Evolutionary conservation across 2,329 filamentous ascomycete genomes (phyloP).

Genomic region (Calonectria crousiana): DNA sequence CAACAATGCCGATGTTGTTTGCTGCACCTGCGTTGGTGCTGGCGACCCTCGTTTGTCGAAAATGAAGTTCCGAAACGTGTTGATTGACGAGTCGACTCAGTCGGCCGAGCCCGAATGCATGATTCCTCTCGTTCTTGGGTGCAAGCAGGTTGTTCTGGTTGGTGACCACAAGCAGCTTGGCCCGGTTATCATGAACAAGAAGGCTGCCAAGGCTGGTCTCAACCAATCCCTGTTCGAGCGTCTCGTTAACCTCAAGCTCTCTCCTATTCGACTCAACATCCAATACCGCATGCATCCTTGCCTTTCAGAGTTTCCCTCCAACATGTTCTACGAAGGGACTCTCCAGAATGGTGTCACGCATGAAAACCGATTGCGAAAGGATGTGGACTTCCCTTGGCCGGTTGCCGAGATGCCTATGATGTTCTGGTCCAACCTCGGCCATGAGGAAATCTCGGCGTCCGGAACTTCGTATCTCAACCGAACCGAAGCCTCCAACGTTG

Average conservation of each 20-base stretch:
- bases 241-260: conserved; percentile 89
- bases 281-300: conserved; percentile 99
- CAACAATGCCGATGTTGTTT: conserved; percentile 95
- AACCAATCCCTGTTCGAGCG: conserved; percentile 99
- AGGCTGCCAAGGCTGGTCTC: conserved; percentile 95
- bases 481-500: conserved; percentile 95
- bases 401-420: conserved; percentile 97
- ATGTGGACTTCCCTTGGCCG: conserved; percentile 99
- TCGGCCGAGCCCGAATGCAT: conserved; percentile 98
- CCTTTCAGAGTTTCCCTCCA: conserved; percentile 95
- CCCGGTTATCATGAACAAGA: conserved; percentile 99
- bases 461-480: conserved; percentile 98
- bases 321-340: conserved; percentile 99
- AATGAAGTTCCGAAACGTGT: conserved; percentile 97
- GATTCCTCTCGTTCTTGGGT: conserved; percentile 96
- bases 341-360: conserved; percentile 96
- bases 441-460: conserved; percentile 97
- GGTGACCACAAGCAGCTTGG: conserved; percentile 98
- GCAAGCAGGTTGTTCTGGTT: conserved; percentile 98
- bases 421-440: conserved; percentile 99
- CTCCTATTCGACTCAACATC: conserved; percentile 92
- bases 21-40: conserved; percentile 97
- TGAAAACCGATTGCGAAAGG: conserved; percentile 86
- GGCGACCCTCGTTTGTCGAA: conserved; percentile 95
- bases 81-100: conserved; percentile 98